Percentiles rank a stretch among this genome's conserved stretches.
phyloP scores from a whole-genome alignment of 2,329 filamentous ascomycete species.

The Neofusicoccum laricinum region DNA sequence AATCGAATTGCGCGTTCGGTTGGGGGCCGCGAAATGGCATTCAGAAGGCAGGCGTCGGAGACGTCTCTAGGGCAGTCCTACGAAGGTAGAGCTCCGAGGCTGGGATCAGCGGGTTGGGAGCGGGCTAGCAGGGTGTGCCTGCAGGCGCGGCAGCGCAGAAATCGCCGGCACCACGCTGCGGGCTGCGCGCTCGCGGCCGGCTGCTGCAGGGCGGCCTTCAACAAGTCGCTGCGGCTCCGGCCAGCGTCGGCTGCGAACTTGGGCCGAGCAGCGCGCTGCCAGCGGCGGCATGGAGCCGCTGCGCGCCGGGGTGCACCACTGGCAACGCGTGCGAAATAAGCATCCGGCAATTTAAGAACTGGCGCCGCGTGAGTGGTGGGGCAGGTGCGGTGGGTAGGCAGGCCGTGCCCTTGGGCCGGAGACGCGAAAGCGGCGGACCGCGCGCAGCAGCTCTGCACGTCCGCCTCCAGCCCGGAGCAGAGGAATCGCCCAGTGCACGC shows the following conservation, averaged over 20 bases:
- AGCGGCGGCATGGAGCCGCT: not conserved
- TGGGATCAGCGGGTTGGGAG: not conserved
- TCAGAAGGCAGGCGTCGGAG: no score
- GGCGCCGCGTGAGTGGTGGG: constrained; percentile 4
- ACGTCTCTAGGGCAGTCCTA: not conserved
- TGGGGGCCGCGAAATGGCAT: no score
- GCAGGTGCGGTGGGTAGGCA: not conserved
- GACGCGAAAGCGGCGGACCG: not conserved
- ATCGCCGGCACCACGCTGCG: not conserved
- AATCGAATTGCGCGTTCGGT: no score
- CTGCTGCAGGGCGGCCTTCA: not conserved
- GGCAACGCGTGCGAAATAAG: constrained; percentile 7
- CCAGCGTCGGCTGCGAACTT: constrained; percentile 4
- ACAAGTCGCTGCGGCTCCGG: not conserved
- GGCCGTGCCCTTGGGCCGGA: constrained; percentile 8
- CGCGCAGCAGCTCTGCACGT: not conserved
- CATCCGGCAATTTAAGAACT: constrained; percentile 9
- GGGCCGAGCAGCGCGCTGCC: not conserved
- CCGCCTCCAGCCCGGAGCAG: not conserved
- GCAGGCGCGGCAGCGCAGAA: not conserved
- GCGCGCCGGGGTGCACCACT: not conserved
- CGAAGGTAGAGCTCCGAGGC: not conserved
- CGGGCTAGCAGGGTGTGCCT: not conserved
- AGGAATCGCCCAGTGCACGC: not conserved
- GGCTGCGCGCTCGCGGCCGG: not conserved